Evolutionary conservation across 2,329 filamentous ascomycete genomes (phyloP).

Genomic region (Microdochium paspali): DNA sequence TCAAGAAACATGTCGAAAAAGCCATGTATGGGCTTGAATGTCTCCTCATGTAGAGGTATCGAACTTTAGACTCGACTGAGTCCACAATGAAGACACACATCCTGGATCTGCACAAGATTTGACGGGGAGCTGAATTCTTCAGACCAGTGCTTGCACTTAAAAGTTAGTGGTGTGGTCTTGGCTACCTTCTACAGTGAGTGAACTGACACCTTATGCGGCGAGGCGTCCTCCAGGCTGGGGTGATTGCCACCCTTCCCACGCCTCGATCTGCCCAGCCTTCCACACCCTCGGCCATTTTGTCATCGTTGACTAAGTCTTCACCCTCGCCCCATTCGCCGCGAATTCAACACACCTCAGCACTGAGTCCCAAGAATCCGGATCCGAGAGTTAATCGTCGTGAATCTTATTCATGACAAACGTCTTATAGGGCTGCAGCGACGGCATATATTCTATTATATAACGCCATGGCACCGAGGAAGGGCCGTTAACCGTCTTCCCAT

Average conservation of each 20-base stretch:
- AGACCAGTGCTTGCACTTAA: too few species aligned
- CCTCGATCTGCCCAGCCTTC: not conserved
- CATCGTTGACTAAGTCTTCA: not conserved
- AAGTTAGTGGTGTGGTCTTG: too few species aligned
- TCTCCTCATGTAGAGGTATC: conserved; percentile 67
- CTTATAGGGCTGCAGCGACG: not conserved
- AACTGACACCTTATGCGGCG: too few species aligned
- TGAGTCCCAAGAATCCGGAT: not conserved
- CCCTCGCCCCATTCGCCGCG: not conserved
- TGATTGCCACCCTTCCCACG: too few species aligned
- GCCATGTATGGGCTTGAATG: conserved; percentile 97
- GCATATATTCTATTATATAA: not conserved
- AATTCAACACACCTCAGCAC: not conserved
- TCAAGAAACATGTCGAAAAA: conserved; percentile 81
- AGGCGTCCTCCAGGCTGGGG: too few species aligned
- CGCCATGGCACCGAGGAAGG: not conserved
- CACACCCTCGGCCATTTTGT: not conserved
- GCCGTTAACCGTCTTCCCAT: not conserved
- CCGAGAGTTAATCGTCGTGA: not conserved
- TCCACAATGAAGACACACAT: not conserved
- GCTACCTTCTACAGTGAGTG: too few species aligned
- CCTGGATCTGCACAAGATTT: not conserved
- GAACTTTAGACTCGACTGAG: too few species aligned
- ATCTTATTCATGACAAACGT: not conserved
- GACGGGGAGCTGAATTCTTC: too few species aligned